phyloP scores from a whole-genome alignment of 2,329 filamentous ascomycete genomes.

The Phialemoniopsis sp. region DNA sequence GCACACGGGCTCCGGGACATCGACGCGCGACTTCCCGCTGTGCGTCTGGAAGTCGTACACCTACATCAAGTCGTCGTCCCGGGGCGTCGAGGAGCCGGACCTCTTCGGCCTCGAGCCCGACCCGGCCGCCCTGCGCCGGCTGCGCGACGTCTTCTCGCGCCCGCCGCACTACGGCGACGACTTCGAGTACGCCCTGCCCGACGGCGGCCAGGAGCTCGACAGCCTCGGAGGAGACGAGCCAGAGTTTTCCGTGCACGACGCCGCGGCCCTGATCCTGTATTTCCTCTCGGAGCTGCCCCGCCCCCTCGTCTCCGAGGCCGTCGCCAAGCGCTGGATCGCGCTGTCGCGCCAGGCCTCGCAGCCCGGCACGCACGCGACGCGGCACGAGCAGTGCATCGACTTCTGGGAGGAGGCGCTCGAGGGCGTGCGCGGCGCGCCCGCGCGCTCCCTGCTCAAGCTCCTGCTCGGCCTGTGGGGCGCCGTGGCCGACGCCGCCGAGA shows the following conservation, averaged over 20 bases:
- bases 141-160: slow-evolving; percentile 30
- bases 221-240: slow-evolving; percentile 20
- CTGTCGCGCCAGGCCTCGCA: slow-evolving; percentile 33
- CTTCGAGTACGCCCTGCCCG: slow-evolving; percentile 14
- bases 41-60: slow-evolving; percentile 33
- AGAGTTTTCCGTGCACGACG: slow-evolving; percentile 31
- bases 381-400: slow-evolving; percentile 36
- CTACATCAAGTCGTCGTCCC: slow-evolving; percentile 26
- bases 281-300: slow-evolving; percentile 32
- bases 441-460: slow-evolving; percentile 33
- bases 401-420: slow-evolving; percentile 41
- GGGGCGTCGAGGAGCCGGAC: slow-evolving; percentile 24
- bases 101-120: slow-evolving; percentile 31
- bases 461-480: slow-evolving; percentile 39
- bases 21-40: slow-evolving; percentile 33
- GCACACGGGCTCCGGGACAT: slow-evolving; percentile 26
- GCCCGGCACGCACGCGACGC: slow-evolving; percentile 23
- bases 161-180: slow-evolving; percentile 31
- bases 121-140: slow-evolving; percentile 22
- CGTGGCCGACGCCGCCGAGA: slow-evolving; percentile 28
- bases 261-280: slow-evolving; percentile 32
- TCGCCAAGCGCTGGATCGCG: slow-evolving; percentile 33
- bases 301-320: slow-evolving; percentile 30
- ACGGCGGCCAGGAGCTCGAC: too few species aligned
- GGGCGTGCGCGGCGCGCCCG: slow-evolving; percentile 30